These are phyloP conservation scores for Chytridium lagenaria DNA, from an alignment of 371 early-diverging fungal species.

Conservation along the genomic window DNA sequence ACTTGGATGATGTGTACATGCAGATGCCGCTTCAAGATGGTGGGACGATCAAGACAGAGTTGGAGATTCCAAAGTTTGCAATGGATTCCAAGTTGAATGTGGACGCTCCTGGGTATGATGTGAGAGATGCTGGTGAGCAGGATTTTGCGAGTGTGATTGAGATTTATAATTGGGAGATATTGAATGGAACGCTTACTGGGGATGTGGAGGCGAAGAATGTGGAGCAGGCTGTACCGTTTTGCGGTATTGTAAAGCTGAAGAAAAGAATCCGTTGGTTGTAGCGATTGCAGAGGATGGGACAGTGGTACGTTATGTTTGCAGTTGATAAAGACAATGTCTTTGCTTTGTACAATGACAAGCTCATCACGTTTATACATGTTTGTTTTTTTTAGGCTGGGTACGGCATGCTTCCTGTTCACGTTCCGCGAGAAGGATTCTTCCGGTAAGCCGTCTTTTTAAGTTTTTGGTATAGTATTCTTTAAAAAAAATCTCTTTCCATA, in stretches of 20 bases:
- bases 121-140: not conserved
- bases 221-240: not conserved
- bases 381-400: not conserved
- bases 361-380: not conserved
- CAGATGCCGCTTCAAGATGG: not conserved
- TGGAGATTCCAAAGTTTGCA: not conserved
- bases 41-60: not conserved
- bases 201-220: not conserved
- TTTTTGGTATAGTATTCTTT: not conserved
- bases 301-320: not conserved
- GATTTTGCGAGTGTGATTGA: not conserved
- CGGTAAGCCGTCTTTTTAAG: not conserved
- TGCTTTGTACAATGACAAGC: not conserved
- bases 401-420: not conserved
- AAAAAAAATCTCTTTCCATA: no score
- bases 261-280: not conserved
- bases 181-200: slow-evolving; percentile 4
- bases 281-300: not conserved
- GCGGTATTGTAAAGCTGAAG: not conserved
- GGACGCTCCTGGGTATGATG: not conserved
- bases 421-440: not conserved
- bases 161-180: slow-evolving; percentile 6
- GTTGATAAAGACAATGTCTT: not conserved
- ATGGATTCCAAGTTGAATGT: not conserved
- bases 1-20: not conserved